These are phyloP conservation scores for Podila verticillata DNA, from an alignment of 192 early-diverging fungal genomes.

Conservation along the genomic window DNA sequence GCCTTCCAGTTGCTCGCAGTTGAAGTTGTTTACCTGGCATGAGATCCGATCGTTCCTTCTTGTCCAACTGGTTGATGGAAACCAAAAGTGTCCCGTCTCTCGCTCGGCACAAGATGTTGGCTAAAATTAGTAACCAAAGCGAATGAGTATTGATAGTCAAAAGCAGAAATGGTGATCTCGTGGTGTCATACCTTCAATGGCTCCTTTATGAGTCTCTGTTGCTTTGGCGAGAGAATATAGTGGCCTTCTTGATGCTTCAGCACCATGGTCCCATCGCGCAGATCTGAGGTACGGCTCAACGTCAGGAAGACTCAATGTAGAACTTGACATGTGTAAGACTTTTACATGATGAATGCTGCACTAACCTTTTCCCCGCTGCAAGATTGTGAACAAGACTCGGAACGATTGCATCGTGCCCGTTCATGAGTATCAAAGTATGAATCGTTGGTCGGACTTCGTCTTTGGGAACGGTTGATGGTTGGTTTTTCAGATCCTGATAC, in stretches of 20 bases:
- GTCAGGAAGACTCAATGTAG: neutral
- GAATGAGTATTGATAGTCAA: neutral
- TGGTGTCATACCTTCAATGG: conserved; percentile 1
- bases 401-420: conserved; percentile 21
- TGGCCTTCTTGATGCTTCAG: neutral
- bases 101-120: neutral
- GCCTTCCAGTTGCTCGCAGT: too few species aligned
- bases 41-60: conserved; percentile 4
- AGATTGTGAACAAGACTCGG: conserved; percentile 20
- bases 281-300: neutral
- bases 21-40: neutral
- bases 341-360: neutral
- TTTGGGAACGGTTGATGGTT: neutral
- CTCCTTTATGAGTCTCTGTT: neutral
- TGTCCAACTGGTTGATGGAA: conserved; percentile 28
- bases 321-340: too few species aligned
- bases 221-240: conserved; percentile 8
- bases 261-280: conserved; percentile 24
- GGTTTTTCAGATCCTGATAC: neutral
- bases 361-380: conserved; percentile 14
- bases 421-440: conserved; percentile 29
- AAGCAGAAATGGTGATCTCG: too few species aligned
- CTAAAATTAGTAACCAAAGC: neutral
- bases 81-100: conserved; percentile 24
- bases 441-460: conserved; percentile 5